Percentiles rank a stretch among this genome's conserved stretches.
phyloP scores from a whole-genome alignment of 768 basidiomycete species.

The Termitomyces sp. region DNA sequence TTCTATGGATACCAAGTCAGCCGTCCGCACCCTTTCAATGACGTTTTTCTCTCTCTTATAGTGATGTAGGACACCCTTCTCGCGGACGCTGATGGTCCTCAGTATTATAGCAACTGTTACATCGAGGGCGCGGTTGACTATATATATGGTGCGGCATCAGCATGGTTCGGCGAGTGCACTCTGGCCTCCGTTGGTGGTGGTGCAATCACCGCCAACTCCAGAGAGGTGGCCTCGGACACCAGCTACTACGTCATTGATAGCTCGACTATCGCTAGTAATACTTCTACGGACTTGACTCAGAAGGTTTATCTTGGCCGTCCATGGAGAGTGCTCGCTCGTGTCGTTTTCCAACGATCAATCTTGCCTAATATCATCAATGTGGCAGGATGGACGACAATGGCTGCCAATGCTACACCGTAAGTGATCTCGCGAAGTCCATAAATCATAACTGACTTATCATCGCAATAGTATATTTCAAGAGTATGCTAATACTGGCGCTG shows the following conservation, averaged over 20 bases:
- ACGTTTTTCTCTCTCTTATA: neutral
- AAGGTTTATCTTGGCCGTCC: slow-evolving; percentile 23
- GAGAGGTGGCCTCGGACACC: slow-evolving; percentile 17
- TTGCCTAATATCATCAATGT: slow-evolving; percentile 23
- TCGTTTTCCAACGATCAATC: slow-evolving; percentile 24
- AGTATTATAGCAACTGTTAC: slow-evolving; percentile 28
- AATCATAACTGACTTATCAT: neutral
- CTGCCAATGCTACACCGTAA: slow-evolving; percentile 23
- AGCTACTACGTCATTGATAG: slow-evolving; percentile 26
- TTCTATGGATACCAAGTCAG: slow-evolving; percentile 23
- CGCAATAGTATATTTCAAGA: slow-evolving; percentile 21
- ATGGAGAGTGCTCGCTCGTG: slow-evolving; percentile 20
- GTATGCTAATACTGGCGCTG: slow-evolving; percentile 24
- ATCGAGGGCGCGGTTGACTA: slow-evolving; percentile 28
- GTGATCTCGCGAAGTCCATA: neutral
- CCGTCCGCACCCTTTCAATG: neutral
- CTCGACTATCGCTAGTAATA: slow-evolving; percentile 21
- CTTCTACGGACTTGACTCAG: slow-evolving; percentile 16
- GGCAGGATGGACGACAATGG: slow-evolving; percentile 24
- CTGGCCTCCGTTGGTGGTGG: slow-evolving; percentile 23
- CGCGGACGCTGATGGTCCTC: slow-evolving; percentile 21
- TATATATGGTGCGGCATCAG: slow-evolving; percentile 24
- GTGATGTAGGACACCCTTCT: slow-evolving; percentile 21
- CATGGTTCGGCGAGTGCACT: slow-evolving; percentile 28
- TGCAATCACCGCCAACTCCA: slow-evolving; percentile 27